Evolutionary conservation across 192 early-diverging fungal species (phyloP), one percentile per base, ranked within the genome.

Genomic region (Umbelopsis vinacea): DNA sequence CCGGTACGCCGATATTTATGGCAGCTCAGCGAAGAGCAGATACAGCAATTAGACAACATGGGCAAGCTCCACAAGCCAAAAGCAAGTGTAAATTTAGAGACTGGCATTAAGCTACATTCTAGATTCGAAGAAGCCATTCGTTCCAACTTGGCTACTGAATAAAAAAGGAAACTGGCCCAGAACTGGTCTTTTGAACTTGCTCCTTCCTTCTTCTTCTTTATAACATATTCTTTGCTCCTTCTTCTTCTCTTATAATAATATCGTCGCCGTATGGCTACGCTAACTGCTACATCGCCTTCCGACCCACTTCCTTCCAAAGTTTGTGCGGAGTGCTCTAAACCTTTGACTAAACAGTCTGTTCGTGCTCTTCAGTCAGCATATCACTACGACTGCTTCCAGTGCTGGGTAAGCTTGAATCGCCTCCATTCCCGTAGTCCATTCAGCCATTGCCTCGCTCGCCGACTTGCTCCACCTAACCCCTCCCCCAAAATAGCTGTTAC

Each of bases 371-470:
- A 66, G n/a, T 60, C 57, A 47, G 57, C 46, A 48, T 72, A 72
- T 47, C 71, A 72, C 48, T 66, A 72, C 11, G 46, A 72, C 26
- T 72, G 71, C 12, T 72, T 72, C 60, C 33, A 66, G 22, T 72
- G 71, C 48, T 57, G 35, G 26, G 71, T 72, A 50, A 66, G 45
- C n/a, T 29, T 14, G 24, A 11, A 38, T n/a, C 47, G 26, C 50
- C 15, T 45, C 19, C 45, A 24, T 46, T 46, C 8, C 3, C 37
- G 14, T 29, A 9, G n/a, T 17, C 35, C 35, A 35, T 45, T 37
- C 21, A 43, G 40, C 40, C 40, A 43, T 29, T n/a, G 38, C 6
- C 24, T 11, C 37, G 24, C 9, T 0, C 33, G 11, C 15, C 52
- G 45, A 24, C 35, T 22, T 46, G 9, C 33, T 14, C 33, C 17